Percentiles rank a stretch among this genome's conserved stretches.
These are phyloP conservation scores for Annulohypoxylon moriforme DNA, from an alignment of 495 filamentous ascomycete genomes.

Conservation along the genomic window DNA sequence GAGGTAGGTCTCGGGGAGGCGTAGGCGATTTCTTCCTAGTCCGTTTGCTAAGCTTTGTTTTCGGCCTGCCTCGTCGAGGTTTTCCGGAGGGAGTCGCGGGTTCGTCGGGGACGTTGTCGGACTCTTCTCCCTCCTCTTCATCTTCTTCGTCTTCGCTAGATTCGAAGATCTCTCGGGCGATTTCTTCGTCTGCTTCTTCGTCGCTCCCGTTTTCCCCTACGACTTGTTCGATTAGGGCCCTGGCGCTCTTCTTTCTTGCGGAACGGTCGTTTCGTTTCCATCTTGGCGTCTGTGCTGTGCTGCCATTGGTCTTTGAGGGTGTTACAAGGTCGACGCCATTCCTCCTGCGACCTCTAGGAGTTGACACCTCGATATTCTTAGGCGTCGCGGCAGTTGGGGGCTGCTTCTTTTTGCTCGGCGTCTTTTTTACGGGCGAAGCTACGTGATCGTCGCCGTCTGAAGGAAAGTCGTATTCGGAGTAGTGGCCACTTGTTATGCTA, in stretches of 20 bases:
- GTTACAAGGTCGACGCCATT: conserved; percentile 45
- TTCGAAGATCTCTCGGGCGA: conserved; percentile 78
- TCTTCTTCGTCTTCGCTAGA: conserved; percentile 65
- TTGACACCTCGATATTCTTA: conserved; percentile 36
- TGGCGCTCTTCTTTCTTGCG: conserved; percentile 85
- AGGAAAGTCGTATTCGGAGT: conserved; percentile 46
- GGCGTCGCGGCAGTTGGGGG: conserved; percentile 11
- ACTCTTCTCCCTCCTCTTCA: conserved; percentile 52
- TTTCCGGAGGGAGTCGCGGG: conserved; percentile 50
- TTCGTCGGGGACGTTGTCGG: conserved; percentile 53
- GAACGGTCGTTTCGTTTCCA: conserved; percentile 75
- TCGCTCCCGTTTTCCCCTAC: conserved; percentile 73
- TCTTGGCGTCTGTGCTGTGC: conserved; percentile 62
- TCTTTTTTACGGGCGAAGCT: conserved; percentile 23
- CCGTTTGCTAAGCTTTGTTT: conserved; percentile 51
- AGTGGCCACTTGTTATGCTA: conserved; percentile 6
- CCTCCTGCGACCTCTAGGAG: conserved; percentile 48
- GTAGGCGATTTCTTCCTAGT: conserved; percentile 78
- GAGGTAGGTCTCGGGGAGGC: conserved; percentile 79
- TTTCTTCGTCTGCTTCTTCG: conserved; percentile 76
- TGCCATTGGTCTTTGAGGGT: conserved; percentile 49
- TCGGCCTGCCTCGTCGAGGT: conserved; percentile 50
- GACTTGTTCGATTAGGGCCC: conserved; percentile 74
- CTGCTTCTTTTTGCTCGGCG: conserved; percentile 39
- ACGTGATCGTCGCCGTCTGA: conserved; percentile 42